Percentiles rank a stretch among this genome's conserved stretches.
Evolutionary conservation across 1,139 yeast species (phyloP).

Genomic region (Magnusiomyces paraingens): DNA sequence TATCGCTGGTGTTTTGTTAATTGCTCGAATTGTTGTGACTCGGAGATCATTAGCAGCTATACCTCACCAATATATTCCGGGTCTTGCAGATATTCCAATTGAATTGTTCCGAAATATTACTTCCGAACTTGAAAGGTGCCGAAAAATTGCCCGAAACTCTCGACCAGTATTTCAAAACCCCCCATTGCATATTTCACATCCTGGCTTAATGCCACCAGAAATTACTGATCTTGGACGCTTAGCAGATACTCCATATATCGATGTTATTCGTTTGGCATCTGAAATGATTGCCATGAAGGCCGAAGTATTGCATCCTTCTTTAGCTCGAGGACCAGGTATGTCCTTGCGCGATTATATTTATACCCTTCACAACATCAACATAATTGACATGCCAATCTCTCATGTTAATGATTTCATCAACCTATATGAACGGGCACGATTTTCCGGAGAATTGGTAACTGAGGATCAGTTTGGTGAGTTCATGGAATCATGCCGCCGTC

Average conservation of each 20-base stretch:
- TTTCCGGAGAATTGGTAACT: slow-evolving; percentile 55
- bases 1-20: slow-evolving; percentile 41
- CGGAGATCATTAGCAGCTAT: slow-evolving; percentile 62
- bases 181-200: slow-evolving; percentile 44
- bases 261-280: slow-evolving; percentile 41
- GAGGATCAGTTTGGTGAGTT: slow-evolving; percentile 57
- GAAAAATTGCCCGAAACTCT: slow-evolving; percentile 44
- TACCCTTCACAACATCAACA: slow-evolving; percentile 30
- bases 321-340: slow-evolving; percentile 38
- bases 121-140: slow-evolving; percentile 42
- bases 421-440: slow-evolving; percentile 65
- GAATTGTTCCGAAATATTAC: slow-evolving; percentile 40
- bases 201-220: slow-evolving; percentile 48
- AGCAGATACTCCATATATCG: slow-evolving; percentile 58
- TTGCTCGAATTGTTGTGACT: slow-evolving; percentile 51
- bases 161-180: slow-evolving; percentile 38
- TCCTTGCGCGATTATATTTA: slow-evolving; percentile 46
- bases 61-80: slow-evolving; percentile 62
- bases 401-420: slow-evolving; percentile 39
- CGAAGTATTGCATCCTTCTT: slow-evolving; percentile 39
- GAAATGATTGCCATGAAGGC: slow-evolving; percentile 38
- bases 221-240: slow-evolving; percentile 37
- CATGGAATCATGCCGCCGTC: slow-evolving; percentile 40
- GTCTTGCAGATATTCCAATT: slow-evolving; percentile 53
- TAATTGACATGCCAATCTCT: slow-evolving; percentile 21